Conservation (phyloP, 2,329 filamentous ascomycete species). For the Tolypocladium pustulatum region DNA sequence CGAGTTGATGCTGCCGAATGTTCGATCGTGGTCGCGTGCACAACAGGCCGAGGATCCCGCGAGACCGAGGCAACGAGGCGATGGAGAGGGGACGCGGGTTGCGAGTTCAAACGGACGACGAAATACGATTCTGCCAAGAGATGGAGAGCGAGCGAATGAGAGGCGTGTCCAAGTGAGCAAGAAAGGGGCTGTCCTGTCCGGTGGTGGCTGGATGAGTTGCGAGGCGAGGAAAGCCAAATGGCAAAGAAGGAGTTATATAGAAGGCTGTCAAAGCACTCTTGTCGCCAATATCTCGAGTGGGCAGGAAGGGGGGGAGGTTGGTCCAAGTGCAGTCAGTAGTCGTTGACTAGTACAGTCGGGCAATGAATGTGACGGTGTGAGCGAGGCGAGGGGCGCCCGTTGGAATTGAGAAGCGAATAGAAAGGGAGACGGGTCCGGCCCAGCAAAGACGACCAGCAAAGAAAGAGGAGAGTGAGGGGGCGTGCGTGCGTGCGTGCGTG, state of each 20-base stretch:
- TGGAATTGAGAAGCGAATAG: neutral
- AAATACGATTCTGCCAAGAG: neutral
- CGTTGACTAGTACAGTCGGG: neutral
- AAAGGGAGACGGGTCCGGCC: neutral
- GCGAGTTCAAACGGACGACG: too few species aligned
- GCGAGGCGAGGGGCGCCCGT: neutral
- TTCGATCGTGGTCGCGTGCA: too few species aligned
- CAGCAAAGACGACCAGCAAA: neutral
- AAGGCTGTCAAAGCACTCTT: neutral
- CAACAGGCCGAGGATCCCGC: neutral
- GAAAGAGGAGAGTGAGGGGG: neutral
- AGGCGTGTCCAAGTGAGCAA: neutral
- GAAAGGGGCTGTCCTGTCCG: neutral
- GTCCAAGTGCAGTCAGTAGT: neutral
- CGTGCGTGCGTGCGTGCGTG: neutral
- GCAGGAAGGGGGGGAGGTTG: conserved; percentile 7
- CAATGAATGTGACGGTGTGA: neutral
- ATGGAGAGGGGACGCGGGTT: too few species aligned
- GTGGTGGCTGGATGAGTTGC: neutral
- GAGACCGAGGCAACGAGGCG: neutral
- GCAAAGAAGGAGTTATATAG: conserved; percentile 5
- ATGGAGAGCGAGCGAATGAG: neutral
- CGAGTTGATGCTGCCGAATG: too few species aligned
- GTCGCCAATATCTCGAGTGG: conserved; percentile 1
- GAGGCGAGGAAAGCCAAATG: neutral